Evolutionary conservation across 2,329 filamentous ascomycete species (phyloP), one percentile per base, ranked within the genome.

Genomic region (Ophiostoma quercus): DNA sequence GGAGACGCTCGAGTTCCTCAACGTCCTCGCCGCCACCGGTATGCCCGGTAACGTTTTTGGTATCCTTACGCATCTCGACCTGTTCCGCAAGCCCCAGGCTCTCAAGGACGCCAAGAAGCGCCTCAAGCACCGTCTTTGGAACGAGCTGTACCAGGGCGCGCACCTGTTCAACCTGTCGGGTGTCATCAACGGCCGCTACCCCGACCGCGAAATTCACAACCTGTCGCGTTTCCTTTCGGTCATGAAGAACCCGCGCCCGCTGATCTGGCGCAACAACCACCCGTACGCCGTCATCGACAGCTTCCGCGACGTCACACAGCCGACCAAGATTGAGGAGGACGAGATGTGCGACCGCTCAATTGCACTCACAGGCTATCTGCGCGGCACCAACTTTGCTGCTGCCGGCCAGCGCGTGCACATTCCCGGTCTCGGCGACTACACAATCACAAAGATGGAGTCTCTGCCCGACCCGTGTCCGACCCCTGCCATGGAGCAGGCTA

Each of bases 1-100:
- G 95, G 95, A 99, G 84, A 99, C 95, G 0, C 99, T 99, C 95
- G 95, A 99, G 80, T 99, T 99, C 72, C 82, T 99, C 77, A 98
- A 97, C 75, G 89, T 97, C 22, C 83, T 99, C 67, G 90, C 92
- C n/a, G 88, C 92, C 2, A 96, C 92, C 39, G 95, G 95, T 79
- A 98, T 99, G 94, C 95, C 96, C 0, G 94, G 95, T 74, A 99
- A 99, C 76, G 94, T 99, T 51, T 98, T 99, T 77, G 95, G 95
- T 68, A 94, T 99, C 70, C 85, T 99, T 63, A 98, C 95, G 19
- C 96, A 99, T 82, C 84, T 99, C 72, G 95, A 99, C 78, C 83
- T 99, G 16, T 99, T 99, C 83, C 88, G 90, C 77, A 98, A 97
- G 77, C 94, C 95, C 70, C 94, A 96, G 75, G 90, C 92, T 0